phyloP scores from a whole-genome alignment of 305 asterid genomes.

The Solanum aculeatissimum region DNA sequence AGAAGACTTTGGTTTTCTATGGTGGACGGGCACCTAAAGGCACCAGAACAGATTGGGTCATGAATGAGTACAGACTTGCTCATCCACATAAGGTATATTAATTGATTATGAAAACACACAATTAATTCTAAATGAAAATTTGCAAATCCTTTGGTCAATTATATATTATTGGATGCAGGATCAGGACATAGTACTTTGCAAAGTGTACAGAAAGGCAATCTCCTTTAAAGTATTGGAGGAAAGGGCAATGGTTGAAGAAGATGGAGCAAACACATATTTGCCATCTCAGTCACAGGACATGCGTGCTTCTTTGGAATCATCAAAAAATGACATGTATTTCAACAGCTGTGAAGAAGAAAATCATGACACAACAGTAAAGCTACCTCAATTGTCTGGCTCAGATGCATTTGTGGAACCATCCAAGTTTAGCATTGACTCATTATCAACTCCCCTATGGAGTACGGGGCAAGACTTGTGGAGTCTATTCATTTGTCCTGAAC shows the following conservation, averaged over 20 bases:
- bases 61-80: constrained; percentile 73
- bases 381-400: background rate
- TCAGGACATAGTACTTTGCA: constrained; percentile 51
- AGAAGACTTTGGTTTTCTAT: constrained; percentile 65
- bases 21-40: constrained; percentile 76
- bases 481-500: background rate
- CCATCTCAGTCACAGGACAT: background rate
- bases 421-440: background rate
- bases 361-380: background rate
- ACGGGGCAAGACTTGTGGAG: background rate
- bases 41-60: constrained; percentile 67
- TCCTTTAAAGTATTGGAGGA: constrained; percentile 55
- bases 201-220: constrained; percentile 59
- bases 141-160: too few species aligned
- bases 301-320: background rate
- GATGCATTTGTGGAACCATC: background rate
- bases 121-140: background rate
- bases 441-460: background rate
- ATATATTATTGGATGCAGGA: background rate
- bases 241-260: constrained; percentile 49
- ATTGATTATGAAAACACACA: background rate
- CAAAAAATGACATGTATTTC: background rate
- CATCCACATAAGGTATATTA: constrained; percentile 18
- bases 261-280: background rate
- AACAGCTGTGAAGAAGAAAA: background rate